These are phyloP conservation scores for Saxophila tyrrhenica DNA, from an alignment of 495 filamentous ascomycete species.

Conservation along the genomic window DNA sequence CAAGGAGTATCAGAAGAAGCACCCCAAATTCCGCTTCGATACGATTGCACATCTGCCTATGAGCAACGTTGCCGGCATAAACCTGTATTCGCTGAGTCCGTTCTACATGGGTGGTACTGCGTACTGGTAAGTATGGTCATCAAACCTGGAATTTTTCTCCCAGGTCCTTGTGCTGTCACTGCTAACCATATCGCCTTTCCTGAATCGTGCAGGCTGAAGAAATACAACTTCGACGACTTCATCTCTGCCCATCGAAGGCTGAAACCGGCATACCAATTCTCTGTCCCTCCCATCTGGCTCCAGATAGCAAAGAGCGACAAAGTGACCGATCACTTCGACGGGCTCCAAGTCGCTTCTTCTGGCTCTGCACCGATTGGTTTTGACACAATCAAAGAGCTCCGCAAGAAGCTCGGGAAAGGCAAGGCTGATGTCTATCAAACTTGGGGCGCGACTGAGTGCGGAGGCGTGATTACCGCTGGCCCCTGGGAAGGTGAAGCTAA, in stretches of 20 bases:
- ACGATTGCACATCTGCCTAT: slow-evolving; percentile 41
- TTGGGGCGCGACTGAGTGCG: slow-evolving; percentile 23
- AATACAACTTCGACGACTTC: slow-evolving; percentile 19
- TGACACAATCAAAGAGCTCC: slow-evolving; percentile 15
- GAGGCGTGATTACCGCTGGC: background rate
- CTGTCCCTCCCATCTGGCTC: slow-evolving; percentile 21
- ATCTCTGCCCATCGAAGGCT: slow-evolving; percentile 10
- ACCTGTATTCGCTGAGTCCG: slow-evolving; percentile 30
- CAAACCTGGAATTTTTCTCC: too few relatives aligned
- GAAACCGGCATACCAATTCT: slow-evolving; percentile 18
- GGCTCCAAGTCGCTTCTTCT: slow-evolving; percentile 11
- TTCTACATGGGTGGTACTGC: slow-evolving; percentile 12
- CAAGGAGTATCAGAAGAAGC: background rate
- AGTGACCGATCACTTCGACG: slow-evolving; percentile 8
- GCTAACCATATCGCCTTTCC: background rate
- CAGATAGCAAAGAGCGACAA: background rate
- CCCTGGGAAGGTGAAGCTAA: background rate
- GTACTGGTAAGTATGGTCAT: slow-evolving; percentile 7
- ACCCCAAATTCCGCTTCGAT: slow-evolving; percentile 16
- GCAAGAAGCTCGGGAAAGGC: slow-evolving; percentile 16
- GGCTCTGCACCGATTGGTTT: slow-evolving; percentile 22
- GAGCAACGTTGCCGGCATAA: slow-evolving; percentile 32
- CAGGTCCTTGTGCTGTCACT: background rate
- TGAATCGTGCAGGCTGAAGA: slow-evolving; percentile 11
- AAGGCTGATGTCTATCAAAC: slow-evolving; percentile 20